Conservation (phyloP, 2,329 filamentous ascomycete genomes). For the Graphilbum sp. region DNA sequence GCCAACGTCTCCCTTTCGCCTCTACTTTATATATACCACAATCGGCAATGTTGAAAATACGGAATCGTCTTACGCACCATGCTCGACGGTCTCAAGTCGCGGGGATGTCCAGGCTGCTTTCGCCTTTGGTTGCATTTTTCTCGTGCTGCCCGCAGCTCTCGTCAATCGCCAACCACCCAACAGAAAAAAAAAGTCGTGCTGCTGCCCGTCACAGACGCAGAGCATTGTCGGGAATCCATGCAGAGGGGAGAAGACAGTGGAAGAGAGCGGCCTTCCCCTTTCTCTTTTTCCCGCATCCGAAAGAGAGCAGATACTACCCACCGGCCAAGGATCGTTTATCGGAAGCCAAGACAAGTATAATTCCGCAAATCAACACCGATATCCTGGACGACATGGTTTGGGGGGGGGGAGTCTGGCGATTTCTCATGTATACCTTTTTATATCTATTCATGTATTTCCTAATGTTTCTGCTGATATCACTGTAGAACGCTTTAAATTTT, state of each 20-base stretch:
- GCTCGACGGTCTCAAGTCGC: not conserved
- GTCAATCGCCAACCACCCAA: too few species aligned
- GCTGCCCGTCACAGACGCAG: too few species aligned
- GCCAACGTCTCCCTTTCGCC: not conserved
- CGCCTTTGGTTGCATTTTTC: not conserved
- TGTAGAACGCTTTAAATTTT: slow-evolving; percentile 8
- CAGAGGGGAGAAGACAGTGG: not conserved
- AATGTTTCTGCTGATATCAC: slow-evolving; percentile 10
- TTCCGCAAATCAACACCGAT: not conserved
- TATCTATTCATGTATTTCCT: slow-evolving; percentile 5
- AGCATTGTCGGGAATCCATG: not conserved
- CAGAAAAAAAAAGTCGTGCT: too few species aligned
- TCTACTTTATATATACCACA: too few species aligned
- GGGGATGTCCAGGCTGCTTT: not conserved
- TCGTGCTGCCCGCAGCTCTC: not conserved
- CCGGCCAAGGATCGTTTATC: not conserved
- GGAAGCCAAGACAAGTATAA: not conserved
- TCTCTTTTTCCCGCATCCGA: not conserved
- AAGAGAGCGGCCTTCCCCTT: not conserved
- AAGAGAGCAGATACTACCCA: not conserved
- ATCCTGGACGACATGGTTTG: slow-evolving; percentile 3
- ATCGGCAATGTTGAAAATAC: not conserved
- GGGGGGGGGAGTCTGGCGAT: not conserved
- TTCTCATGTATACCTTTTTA: slow-evolving; percentile 8
- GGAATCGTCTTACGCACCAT: not conserved